Conservation (phyloP, 2,329 filamentous ascomycete species). For the Aspergillus spinulosporus region DNA sequence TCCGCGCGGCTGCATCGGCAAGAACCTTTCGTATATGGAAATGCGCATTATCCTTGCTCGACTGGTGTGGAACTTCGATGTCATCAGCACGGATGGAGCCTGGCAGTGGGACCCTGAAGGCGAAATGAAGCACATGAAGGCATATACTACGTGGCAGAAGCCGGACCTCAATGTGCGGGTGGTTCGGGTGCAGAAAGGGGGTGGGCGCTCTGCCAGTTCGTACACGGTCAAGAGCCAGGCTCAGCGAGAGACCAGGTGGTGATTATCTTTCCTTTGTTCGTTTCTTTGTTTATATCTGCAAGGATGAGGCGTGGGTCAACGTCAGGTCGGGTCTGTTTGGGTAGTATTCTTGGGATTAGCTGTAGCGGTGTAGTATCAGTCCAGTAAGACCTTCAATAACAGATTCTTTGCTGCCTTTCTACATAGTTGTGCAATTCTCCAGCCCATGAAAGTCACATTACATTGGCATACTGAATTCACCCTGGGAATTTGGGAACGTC, state of each 20-base stretch:
- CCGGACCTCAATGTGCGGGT: slow-evolving; percentile 1
- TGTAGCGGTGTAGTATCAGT: too few relatives aligned
- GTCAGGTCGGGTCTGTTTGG: too few relatives aligned
- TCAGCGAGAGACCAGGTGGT: not conserved
- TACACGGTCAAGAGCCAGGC: not conserved
- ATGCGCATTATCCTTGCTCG: slow-evolving; percentile 15
- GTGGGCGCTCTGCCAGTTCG: not conserved
- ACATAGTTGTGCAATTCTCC: too few relatives aligned
- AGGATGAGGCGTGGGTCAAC: too few relatives aligned
- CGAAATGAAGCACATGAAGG: slow-evolving; percentile 4
- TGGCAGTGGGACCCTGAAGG: slow-evolving; percentile 4
- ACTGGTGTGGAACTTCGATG: slow-evolving; percentile 19
- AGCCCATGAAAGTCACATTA: too few relatives aligned
- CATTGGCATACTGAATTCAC: too few relatives aligned
- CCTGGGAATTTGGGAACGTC: too few relatives aligned
- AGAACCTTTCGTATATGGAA: slow-evolving; percentile 13
- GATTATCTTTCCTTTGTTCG: too few relatives aligned
- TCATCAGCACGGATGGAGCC: not conserved
- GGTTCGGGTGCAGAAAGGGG: not conserved
- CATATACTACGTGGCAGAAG: slow-evolving; percentile 10
- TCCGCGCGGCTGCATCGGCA: slow-evolving; percentile 13
- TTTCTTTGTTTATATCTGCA: too few relatives aligned
- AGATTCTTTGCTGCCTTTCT: too few relatives aligned
- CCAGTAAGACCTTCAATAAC: too few relatives aligned
- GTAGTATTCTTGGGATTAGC: too few relatives aligned